Evolutionary conservation across 305 asterid species (phyloP), one percentile per base, ranked within the genome.

Genomic region (Rubia tinctorum): DNA sequence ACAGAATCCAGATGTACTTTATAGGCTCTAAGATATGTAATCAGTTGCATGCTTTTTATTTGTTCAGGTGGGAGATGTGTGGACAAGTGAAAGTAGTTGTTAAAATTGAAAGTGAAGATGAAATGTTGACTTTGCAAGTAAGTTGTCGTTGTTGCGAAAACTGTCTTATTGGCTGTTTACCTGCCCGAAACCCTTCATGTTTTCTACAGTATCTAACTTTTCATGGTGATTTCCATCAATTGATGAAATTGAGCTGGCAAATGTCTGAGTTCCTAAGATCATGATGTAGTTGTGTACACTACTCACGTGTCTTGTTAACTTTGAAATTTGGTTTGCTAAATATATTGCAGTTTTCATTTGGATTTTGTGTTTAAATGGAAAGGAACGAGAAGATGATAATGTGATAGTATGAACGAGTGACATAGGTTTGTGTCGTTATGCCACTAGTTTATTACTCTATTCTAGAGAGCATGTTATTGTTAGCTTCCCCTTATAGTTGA

Each of bases 21-120:
- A 17, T 76, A 13, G 61, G 69, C 7, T 74, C 8, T 40, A 15
- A 64, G 44, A 27, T 42, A 51, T 56, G 25, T 72, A 34, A 15
- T 68, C 34, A 45, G 69, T 37, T 43, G 70, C n/a, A 8, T 51
- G 56, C 60, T 73, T 75, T 66, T 71, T 75, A 40, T 70, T 45
- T 71, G 27, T 84, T 84, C 88, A 94, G 99, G 85, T 95, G 99
- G 99, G 99, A 95, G 93, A 89, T 86, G 96, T 95, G 99, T 74
- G 99, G 99, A 78, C 99, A 95, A 87, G 98, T 95, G 72, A 95
- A 95, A 86, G 99, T 95, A 75, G 99, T 92, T 12, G 88, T 95
- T 82, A 95, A 95, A 86, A 90, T 81, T 77, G 99, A 95, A 80
- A 90, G 88, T 67, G 97, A 92, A 80, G 92, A 90, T 58, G 96